These are phyloP conservation scores for Colletotrichum sp. DNA, from an alignment of 2,329 filamentous ascomycete genomes.

Conservation along the genomic window DNA sequence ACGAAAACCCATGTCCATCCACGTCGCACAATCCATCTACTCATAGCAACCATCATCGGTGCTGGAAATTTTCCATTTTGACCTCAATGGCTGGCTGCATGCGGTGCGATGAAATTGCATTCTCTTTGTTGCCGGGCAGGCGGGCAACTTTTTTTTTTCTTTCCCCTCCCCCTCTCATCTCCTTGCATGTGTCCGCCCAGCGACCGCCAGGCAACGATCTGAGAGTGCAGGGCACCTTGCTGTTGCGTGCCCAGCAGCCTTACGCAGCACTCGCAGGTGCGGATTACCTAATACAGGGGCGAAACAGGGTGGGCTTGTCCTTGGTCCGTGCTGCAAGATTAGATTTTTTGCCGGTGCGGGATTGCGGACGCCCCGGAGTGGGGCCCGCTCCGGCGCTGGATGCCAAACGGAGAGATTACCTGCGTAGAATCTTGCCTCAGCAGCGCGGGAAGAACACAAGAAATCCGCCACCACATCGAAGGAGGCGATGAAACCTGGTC, in stretches of 20 bases:
- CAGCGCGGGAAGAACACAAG: not conserved
- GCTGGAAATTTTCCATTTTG: not conserved
- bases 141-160: not conserved
- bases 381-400: not conserved
- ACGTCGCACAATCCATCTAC: not conserved
- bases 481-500: not conserved
- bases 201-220: conserved; percentile 2
- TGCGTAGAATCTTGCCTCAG: not conserved
- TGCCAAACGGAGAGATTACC: not conserved
- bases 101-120: not conserved
- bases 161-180: not conserved
- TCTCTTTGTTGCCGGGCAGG: not conserved
- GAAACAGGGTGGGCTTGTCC: not conserved
- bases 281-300: not conserved
- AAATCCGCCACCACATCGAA: not conserved
- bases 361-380: not conserved
- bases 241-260: not conserved
- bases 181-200: not conserved
- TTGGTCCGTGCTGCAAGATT: not conserved
- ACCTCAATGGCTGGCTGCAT: not conserved
- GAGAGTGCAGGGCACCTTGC: not conserved
- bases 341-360: not conserved
- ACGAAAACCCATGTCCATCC: not conserved
- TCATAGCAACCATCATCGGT: not conserved
- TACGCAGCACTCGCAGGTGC: not conserved